Conservation (phyloP, 805 yeast species). For the Pichia paraexigua region DNA sequence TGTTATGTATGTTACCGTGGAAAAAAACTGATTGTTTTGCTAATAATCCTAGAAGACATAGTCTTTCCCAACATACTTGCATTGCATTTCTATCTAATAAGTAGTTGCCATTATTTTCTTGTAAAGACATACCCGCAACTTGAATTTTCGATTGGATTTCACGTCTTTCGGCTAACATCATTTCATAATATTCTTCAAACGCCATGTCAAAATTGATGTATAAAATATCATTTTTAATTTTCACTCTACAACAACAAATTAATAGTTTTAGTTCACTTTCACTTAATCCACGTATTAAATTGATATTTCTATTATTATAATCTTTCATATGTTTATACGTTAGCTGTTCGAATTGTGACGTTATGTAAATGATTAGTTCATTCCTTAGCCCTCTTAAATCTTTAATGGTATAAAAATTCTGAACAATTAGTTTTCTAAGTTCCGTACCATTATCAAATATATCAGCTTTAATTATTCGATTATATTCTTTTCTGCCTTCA, state of each 20-base stretch:
- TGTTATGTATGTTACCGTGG: not conserved
- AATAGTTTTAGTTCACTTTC: conserved; percentile 65
- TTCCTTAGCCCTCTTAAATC: conserved; percentile 46
- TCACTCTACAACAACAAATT: conserved; percentile 68
- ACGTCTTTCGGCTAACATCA: conserved; percentile 39
- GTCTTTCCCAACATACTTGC: conserved; percentile 16
- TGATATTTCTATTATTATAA: conserved; percentile 12
- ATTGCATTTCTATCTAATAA: conserved; percentile 6
- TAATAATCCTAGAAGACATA: conserved; percentile 9
- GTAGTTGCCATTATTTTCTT: conserved; percentile 1
- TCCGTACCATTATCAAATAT: conserved; percentile 2
- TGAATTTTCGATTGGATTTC: conserved; percentile 19
- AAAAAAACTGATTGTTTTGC: not conserved
- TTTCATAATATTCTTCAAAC: conserved; percentile 62
- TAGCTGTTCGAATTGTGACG: conserved; percentile 6
- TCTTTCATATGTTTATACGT: conserved; percentile 1
- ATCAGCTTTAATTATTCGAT: conserved; percentile 26
- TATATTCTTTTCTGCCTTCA: conserved; percentile 16
- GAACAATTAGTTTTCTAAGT: conserved; percentile 31
- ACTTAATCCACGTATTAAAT: conserved; percentile 38
- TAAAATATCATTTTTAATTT: conserved; percentile 47
- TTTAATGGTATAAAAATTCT: conserved; percentile 50
- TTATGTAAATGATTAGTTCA: conserved; percentile 35
- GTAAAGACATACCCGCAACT: conserved; percentile 11
- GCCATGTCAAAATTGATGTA: conserved; percentile 71